These are phyloP conservation scores for Tetracladium marchalianum DNA, from an alignment of 495 filamentous ascomycete genomes.

Conservation along the genomic window DNA sequence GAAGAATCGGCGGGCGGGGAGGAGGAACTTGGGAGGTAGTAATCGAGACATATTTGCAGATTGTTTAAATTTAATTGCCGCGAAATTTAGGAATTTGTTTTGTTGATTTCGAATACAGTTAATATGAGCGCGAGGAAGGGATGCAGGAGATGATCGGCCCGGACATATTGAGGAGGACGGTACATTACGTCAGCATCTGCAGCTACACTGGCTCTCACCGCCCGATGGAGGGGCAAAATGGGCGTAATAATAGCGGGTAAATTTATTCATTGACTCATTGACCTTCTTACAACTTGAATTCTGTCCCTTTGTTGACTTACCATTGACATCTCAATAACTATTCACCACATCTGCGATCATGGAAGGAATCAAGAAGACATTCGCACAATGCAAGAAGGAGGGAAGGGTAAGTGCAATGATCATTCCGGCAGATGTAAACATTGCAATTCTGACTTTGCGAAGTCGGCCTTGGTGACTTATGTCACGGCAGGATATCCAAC, in stretches of 20 bases:
- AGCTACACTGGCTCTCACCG: not conserved
- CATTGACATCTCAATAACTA: conserved; percentile 6
- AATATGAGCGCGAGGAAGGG: no score
- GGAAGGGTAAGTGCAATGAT: conserved; percentile 40
- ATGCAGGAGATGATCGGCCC: not conserved
- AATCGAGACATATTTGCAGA: conserved; percentile 13
- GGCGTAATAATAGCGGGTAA: not conserved
- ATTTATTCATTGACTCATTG: conserved; percentile 13
- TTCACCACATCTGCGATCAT: conserved; percentile 21
- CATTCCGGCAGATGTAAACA: conserved; percentile 1
- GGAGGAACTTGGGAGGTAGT: conserved; percentile 24
- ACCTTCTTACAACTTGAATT: not conserved
- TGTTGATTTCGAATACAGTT: not conserved
- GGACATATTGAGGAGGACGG: no score
- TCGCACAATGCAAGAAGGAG: conserved; percentile 77
- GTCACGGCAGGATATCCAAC: conserved; percentile 91
- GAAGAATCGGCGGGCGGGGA: conserved; percentile 26
- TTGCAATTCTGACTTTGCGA: conserved; percentile 5
- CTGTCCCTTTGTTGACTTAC: not conserved
- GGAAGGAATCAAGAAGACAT: conserved; percentile 80
- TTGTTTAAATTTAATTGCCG: no score
- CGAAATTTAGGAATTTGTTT: no score
- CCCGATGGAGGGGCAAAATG: not conserved
- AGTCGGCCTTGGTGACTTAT: conserved; percentile 85
- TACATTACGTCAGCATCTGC: no score